Base-by-base conservation (phyloP, 2,329 filamentous ascomycete genomes). In the Cladosporium sp. region DNA sequence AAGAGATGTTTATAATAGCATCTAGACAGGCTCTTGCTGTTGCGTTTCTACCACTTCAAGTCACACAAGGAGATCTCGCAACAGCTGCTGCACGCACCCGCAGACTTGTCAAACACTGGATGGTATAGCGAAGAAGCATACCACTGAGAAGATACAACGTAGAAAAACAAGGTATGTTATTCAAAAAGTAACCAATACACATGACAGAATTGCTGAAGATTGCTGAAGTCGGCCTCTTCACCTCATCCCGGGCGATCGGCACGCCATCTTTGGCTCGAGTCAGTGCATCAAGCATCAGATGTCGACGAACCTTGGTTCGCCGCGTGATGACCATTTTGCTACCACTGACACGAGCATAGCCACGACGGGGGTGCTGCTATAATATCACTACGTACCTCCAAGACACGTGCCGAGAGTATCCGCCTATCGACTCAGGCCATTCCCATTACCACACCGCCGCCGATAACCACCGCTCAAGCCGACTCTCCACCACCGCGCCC, bases 231-330 rank as follows among this genome's bases (percentile, higher is more conserved):
- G 15, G 36, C 32, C 7, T 41, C 28, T 26, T 32, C 41, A 49
- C 38, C 57, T 34, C 57, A 47, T 18, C n/a, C 41, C 59, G 47
- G n/a, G 30, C 59, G 51, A 62, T 62, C 59, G 59, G 59, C 59
- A 34, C 41, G 57, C 24, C 32, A 47, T 59, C 55, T 18, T 38
- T 11, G 41, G 57, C 18, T 32, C 57, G 38, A 47, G 57, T 59
- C 57, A 62, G 59, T 36, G 32, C 44, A 30, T 47, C 41, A 47
- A 24, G 41, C 41, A 47, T 24, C 24, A 24, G 24, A 24, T 47
- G 12, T 24, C 3, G 30, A 36, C 38, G 44, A 62, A 52, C 59
- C 59, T 62, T 62, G 59, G 59, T 62, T 52, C 59, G 58, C 58
- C n/a, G 44, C 58, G 32, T 28, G 38, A 60, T 26, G 38, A 41